Percentiles rank a stretch among this genome's conserved stretches.
Conservation (phyloP, 768 basidiomycete genomes). For the Calocera cornea region DNA sequence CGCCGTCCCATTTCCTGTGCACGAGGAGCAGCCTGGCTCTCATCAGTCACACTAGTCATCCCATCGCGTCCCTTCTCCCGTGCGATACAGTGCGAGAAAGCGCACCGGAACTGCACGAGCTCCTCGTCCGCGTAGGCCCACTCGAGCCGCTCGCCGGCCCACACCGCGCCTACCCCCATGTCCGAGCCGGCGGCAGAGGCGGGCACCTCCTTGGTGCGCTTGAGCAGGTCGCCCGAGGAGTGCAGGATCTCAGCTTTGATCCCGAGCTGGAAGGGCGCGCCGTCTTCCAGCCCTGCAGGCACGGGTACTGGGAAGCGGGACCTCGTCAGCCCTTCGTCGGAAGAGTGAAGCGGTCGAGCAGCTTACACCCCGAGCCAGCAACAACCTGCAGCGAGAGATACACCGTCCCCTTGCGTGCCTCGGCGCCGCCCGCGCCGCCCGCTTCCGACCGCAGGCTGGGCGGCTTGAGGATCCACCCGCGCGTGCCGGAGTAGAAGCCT, state of each 20-base stretch:
- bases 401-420: not conserved
- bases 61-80: conserved; percentile 7
- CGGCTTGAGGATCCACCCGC: conserved; percentile 45
- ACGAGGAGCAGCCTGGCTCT: conserved; percentile 1
- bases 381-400: conserved; percentile 1
- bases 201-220: conserved; percentile 33
- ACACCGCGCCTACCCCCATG: conserved; percentile 28
- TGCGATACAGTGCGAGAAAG: conserved; percentile 8
- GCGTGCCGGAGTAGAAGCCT: conserved; percentile 43
- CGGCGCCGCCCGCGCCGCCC: conserved; percentile 7
- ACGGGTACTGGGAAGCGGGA: conserved; percentile 37
- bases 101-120: conserved; percentile 40
- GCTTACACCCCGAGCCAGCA: conserved; percentile 2
- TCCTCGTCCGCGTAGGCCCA: conserved; percentile 41
- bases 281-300: conserved; percentile 28
- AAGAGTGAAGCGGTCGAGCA: not conserved
- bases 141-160: conserved; percentile 32
- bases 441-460: conserved; percentile 11
- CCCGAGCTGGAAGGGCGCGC: conserved; percentile 27
- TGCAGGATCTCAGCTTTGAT: conserved; percentile 35
- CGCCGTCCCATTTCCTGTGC: conserved; percentile 10
- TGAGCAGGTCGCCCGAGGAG: conserved; percentile 27
- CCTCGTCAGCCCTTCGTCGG: conserved; percentile 21
- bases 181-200: conserved; percentile 21
- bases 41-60: no score